Evolutionary conservation across 2,329 filamentous ascomycete species (phyloP), one percentile per base, ranked within the genome.

Genomic region (Pseudohalonectria lignicola): DNA sequence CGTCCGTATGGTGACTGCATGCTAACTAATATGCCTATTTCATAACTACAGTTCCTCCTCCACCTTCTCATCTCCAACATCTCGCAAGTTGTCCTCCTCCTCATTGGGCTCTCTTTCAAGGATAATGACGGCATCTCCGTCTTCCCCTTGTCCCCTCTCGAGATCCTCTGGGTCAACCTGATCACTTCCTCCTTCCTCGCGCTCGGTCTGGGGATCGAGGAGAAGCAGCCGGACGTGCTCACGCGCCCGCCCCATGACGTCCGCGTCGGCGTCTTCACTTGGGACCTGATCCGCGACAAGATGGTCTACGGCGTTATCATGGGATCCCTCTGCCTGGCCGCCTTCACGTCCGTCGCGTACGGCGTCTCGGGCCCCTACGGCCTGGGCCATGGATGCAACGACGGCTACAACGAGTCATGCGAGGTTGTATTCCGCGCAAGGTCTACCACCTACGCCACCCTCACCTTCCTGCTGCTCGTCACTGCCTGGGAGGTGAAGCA

Each of bases 81-180:
- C 36, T 75, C 74, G 1, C 70, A 80, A 45, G 79, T 76, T 2
- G 1, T 33, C 20, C 19, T 33, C 9, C 60, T 82, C 12, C 67
- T 82, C 5, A 70, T 81, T 37, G 77, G 78, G 39, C 64, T 82
- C 4, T 71, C 63, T 0, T 81, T 82, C 61, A 80, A 81, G 54
- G 77, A 82, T 48, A 44, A 53, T 6, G 60, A 61, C 25, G 60
- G 64, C 5, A 60, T 78, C 29, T 81, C 76, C 1, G 76, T 81
- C 9, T 82, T 80, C 50, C 77, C 76, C 0, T 66, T 82, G 9
- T 63, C 74, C 0, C 77, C 77, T 0, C 71, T 82, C n/a, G 73
- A 82, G 44, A 79, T 82, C 43, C 62, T 82, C 31, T 82, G 77
- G 78, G 74, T 82, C 45, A 81, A 81, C 51, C 81, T 82, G 76